A percentile compares a stretch with the other conserved stretches of the same genome.
Conservation (phyloP, 1,139 yeast genomes). For the Arxiozyma telluris region DNA sequence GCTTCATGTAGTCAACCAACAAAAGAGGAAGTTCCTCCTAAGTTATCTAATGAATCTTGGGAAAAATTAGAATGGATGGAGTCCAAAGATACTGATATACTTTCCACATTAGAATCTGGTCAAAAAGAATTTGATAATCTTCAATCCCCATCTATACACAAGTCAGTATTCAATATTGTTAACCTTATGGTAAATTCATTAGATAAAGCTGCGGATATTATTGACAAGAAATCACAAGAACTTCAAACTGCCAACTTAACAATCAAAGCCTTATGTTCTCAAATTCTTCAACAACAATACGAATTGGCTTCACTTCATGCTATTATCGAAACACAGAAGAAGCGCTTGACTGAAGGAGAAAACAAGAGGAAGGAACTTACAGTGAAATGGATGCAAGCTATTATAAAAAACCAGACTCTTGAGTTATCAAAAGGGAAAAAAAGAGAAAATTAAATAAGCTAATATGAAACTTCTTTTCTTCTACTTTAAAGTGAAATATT, state of each 20-base stretch:
- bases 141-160: neutral
- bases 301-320: neutral
- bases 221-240: neutral
- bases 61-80: neutral
- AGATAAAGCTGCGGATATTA: neutral
- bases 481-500: too few relatives aligned
- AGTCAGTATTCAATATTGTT: neutral
- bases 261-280: neutral
- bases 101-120: neutral
- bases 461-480: neutral
- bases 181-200: neutral
- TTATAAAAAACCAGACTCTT: neutral
- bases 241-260: neutral
- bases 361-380: neutral
- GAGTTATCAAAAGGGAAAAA: neutral
- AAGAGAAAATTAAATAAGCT: neutral
- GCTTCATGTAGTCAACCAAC: neutral
- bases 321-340: neutral
- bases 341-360: neutral
- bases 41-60: too few relatives aligned
- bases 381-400: neutral
- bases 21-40: neutral
- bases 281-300: neutral
- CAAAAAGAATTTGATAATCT: neutral
- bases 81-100: neutral